Evolutionary conservation across 345 rosid species (phyloP).

Genomic region (Eucalyptus curtisii): DNA sequence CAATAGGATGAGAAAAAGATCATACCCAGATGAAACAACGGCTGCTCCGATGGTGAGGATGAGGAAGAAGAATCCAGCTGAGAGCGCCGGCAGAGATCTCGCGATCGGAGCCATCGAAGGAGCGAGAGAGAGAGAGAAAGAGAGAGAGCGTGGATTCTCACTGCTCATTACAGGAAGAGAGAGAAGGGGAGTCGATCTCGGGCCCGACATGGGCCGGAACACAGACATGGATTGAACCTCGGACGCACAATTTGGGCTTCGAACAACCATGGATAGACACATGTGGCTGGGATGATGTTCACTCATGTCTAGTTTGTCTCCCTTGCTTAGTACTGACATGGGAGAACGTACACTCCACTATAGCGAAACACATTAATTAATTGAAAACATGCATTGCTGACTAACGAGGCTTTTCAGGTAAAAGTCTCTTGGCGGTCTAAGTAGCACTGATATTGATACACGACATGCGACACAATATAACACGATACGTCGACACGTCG

Average conservation of each 20-base stretch:
- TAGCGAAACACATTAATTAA: too few species aligned
- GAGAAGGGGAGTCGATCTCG: background rate
- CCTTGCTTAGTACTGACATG: too few species aligned
- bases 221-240: background rate
- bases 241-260: background rate
- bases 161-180: background rate
- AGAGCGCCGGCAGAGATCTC: background rate
- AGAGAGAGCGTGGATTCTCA: background rate
- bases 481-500: too few species aligned
- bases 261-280: accelerated
- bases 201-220: background rate
- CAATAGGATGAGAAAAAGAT: background rate
- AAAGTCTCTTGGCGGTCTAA: too few species aligned
- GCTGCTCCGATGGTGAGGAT: background rate
- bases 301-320: too few species aligned
- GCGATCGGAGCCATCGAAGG: background rate
- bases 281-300: background rate
- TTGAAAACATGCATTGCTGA: too few species aligned
- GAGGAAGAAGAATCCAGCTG: background rate
- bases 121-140: background rate
- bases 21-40: background rate
- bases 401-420: too few species aligned
- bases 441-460: too few species aligned
- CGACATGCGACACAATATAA: too few species aligned
- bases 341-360: too few species aligned